Evolutionary conservation across 1,139 yeast genomes (phyloP).

Genomic region (Sugiyamaella grinbergsii): DNA sequence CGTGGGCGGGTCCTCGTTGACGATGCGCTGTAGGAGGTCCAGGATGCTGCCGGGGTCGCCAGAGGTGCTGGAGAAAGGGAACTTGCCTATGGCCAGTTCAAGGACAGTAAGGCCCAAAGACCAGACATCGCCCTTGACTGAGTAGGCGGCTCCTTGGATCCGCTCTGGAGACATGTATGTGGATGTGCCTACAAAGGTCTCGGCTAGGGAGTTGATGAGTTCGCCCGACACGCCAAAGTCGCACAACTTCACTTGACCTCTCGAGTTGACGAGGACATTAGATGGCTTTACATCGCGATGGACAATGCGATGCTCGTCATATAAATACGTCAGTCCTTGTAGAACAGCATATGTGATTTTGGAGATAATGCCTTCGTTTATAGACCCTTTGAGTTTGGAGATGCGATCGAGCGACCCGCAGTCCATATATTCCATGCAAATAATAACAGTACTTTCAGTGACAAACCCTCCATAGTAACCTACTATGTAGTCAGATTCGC

Average conservation of each 20-base stretch:
- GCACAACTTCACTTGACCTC: conserved; percentile 80
- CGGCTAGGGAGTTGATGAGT: conserved; percentile 87
- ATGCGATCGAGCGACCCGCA: conserved; percentile 90
- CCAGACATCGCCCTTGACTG: conserved; percentile 96
- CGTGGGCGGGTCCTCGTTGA: conserved; percentile 87
- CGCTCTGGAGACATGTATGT: conserved; percentile 98
- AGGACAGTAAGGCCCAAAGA: conserved; percentile 87
- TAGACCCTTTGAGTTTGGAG: conserved; percentile 52
- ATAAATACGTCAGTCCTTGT: conserved; percentile 78
- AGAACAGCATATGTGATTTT: conserved; percentile 77
- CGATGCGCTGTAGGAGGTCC: conserved; percentile 87
- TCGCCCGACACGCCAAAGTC: conserved; percentile 96
- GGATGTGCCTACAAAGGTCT: conserved; percentile 96
- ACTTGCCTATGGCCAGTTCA: conserved; percentile 81
- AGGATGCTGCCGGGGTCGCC: conserved; percentile 65
- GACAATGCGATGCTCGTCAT: conserved; percentile 78
- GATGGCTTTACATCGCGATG: conserved; percentile 94
- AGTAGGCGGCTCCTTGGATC: conserved; percentile 89
- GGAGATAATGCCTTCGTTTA: conserved; percentile 68
- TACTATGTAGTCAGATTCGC: conserved; percentile 76
- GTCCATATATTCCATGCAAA: conserved; percentile 95
- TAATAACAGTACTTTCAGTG: conserved; percentile 63
- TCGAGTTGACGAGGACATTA: conserved; percentile 75
- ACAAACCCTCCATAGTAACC: conserved; percentile 89
- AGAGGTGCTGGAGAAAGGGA: conserved; percentile 54